Evolutionary conservation across 2,329 filamentous ascomycete genomes (phyloP), one percentile per base, ranked within the genome.

Genomic region (Aspergillus fijiensis): DNA sequence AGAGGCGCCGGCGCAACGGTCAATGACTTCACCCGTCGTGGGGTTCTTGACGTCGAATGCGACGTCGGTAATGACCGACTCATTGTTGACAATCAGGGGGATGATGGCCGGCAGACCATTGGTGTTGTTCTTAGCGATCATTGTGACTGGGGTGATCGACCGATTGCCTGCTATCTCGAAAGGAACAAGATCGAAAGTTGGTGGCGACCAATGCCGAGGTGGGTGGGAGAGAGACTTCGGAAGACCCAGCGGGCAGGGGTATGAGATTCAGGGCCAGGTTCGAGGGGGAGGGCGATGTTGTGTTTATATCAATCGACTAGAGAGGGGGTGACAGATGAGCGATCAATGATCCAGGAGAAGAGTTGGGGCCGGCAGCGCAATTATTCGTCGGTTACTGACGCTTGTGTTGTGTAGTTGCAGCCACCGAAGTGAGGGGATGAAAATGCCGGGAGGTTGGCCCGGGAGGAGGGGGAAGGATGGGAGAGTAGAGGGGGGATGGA

Each of bases 1-100:
- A 2, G 86, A 85, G 35, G 84, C 85, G 35, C 82, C 81, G 59
- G 84, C 85, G 59, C 82, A 80, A 63, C 84, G 79, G 69, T 87
- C 80, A 45, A 86, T 71, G 14, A 83, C 69, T 71, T 85, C 67
- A 74, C 85, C 68, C 52, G 80, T 80, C 9, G 74, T 70, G 2
- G 89, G 89, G 53, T 81, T 85, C 63, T 80, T 75, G 39, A 91
- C 83, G 53, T 76, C 72, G 67, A 80, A 80, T 27, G 75, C 73
- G 51, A 69, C 70, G 6, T 75, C 69, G 10, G 77, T 77, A 48
- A 73, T 70, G 39, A 79, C 65, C 42, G 77, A 73, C 60, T 80
- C 72, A 62, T 79, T 79, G 58, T 80, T 74, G 60, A 81, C 75
- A 53, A 79, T 73, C 35, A 81, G 71, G 31, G 79, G 79, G 33